Evolutionary conservation across 2,329 filamentous ascomycete genomes (phyloP).

Genomic region (Neopestalotiopsis clavispora): DNA sequence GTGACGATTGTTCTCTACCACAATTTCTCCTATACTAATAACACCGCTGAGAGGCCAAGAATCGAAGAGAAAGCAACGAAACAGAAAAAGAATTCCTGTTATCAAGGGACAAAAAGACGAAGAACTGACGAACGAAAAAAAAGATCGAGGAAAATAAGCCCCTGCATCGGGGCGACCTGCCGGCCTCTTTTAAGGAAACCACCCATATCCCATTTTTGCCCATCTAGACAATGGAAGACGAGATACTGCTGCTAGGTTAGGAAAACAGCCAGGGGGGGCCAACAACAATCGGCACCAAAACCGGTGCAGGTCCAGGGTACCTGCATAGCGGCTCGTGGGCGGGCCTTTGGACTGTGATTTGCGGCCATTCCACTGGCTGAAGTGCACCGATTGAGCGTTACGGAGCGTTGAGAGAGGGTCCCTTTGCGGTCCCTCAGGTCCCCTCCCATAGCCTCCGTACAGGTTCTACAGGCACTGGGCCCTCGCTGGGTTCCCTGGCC

Average conservation of each 20-base stretch:
- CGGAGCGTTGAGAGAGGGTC: neutral
- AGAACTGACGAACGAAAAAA: conserved; percentile 9
- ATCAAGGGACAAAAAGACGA: conserved; percentile 11
- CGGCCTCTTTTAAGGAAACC: conserved; percentile 12
- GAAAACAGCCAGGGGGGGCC: neutral
- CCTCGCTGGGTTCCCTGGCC: neutral
- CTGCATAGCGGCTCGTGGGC: conserved; percentile 10
- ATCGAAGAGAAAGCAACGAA: conserved; percentile 8
- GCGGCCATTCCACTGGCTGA: conserved; percentile 10
- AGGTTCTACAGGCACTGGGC: neutral
- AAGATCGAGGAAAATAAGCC: neutral
- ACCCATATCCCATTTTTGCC: conserved; percentile 2
- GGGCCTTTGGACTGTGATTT: neutral
- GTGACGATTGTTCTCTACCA: neutral
- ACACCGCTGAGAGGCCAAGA: neutral
- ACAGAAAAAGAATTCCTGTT: conserved; percentile 1
- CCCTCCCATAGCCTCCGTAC: neutral
- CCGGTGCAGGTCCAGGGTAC: conserved; percentile 1
- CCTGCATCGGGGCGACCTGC: neutral
- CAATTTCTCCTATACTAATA: conserved; percentile 1
- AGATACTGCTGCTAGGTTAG: neutral
- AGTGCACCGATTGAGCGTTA: conserved; percentile 9
- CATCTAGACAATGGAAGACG: conserved; percentile 5
- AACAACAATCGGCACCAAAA: neutral
- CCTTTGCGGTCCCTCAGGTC: neutral